Conservation (phyloP, 2,329 filamentous ascomycete genomes). For the Ceratocystis cacaofunesta region DNA sequence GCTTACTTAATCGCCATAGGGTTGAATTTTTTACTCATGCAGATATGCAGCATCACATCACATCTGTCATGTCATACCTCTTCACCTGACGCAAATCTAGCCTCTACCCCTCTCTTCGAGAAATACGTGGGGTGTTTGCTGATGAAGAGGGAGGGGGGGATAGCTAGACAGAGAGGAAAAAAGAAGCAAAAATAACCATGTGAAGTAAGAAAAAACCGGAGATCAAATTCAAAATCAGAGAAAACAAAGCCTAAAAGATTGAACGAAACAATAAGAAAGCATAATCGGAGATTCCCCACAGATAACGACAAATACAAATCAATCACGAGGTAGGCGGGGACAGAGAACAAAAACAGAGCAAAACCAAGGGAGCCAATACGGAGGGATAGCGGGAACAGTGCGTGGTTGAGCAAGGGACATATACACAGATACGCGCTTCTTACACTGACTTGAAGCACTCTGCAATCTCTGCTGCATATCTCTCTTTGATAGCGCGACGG, state of each 20-base stretch:
- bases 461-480: slow-evolving; percentile 38
- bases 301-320: not conserved
- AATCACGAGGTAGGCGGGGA: not conserved
- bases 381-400: not conserved
- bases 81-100: not conserved
- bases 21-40: not conserved
- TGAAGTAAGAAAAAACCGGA: not conserved
- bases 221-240: not conserved
- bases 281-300: not conserved
- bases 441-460: slow-evolving; percentile 24
- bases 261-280: not conserved
- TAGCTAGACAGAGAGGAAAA: not conserved
- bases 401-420: not conserved
- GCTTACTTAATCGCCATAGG: not conserved
- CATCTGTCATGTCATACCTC: not conserved
- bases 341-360: not conserved
- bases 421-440: not conserved
- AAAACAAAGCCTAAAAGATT: not conserved
- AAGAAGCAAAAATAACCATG: not conserved
- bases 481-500: slow-evolving; percentile 35
- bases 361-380: not conserved
- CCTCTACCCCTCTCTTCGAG: not conserved
- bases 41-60: not conserved
- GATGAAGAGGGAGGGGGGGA: not conserved
- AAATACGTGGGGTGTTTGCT: not conserved